Percentiles rank a stretch among this genome's conserved stretches.
Evolutionary conservation across 2,329 filamentous ascomycete genomes (phyloP).

Genomic region (Botrytis galanthina): DNA sequence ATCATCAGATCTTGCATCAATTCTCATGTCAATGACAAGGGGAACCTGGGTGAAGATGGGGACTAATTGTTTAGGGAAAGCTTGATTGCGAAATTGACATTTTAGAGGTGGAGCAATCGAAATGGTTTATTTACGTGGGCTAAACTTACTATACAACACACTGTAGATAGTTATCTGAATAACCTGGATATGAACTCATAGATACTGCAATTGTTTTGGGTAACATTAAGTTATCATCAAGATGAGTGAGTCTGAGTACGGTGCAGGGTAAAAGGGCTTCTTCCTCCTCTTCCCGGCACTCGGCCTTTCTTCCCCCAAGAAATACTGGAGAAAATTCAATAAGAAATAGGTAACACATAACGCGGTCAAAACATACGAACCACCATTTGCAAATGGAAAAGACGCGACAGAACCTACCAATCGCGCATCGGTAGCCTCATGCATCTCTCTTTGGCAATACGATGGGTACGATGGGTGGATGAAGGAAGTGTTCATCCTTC

Average conservation of each 20-base stretch:
- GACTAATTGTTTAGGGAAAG: constrained; percentile 17
- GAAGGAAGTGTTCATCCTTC: constrained; percentile 10
- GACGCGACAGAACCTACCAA: constrained; percentile 2
- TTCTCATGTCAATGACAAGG: not conserved
- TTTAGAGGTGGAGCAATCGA: not conserved
- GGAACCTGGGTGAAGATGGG: constrained; percentile 5
- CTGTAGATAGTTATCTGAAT: not conserved
- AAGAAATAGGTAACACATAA: not conserved
- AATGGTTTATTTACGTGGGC: not conserved
- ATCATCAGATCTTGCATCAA: constrained; percentile 16
- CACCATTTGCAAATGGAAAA: not conserved
- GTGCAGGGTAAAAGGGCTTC: not conserved
- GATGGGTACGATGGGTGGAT: constrained; percentile 1
- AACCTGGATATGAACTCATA: not conserved
- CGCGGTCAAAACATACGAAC: constrained; percentile 13
- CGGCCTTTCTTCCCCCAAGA: not conserved
- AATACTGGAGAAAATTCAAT: constrained; percentile 6
- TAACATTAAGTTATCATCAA: not conserved
- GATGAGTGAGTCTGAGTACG: not conserved
- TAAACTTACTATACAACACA: not conserved
- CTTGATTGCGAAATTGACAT: constrained; percentile 15
- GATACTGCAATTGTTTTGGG: not conserved
- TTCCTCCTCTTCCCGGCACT: not conserved
- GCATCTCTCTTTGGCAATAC: not conserved
- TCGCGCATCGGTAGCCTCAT: constrained; percentile 12